Percentiles rank a stretch among this genome's conserved stretches.
phyloP scores from a whole-genome alignment of 495 filamentous ascomycete genomes.

The Penicillium silybi region DNA sequence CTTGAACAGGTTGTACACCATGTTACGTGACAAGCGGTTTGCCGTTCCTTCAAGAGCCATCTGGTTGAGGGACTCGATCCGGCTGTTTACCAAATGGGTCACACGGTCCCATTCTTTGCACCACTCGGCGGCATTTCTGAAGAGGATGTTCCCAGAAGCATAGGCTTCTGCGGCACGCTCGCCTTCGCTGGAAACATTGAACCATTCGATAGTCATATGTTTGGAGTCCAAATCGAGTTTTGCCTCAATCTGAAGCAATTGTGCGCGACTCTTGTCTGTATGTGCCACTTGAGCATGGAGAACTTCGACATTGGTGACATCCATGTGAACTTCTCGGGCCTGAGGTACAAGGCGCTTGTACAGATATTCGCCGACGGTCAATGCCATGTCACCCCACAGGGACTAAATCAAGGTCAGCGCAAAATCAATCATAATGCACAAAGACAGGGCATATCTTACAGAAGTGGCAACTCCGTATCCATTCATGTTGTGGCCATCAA shows the following conservation, averaged over 20 bases:
- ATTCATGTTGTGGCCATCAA: constrained; percentile 38
- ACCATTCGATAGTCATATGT: constrained; percentile 12
- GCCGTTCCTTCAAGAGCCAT: constrained; percentile 21
- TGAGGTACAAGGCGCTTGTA: constrained; percentile 13
- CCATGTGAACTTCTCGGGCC: constrained; percentile 13
- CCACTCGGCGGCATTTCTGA: constrained; percentile 16
- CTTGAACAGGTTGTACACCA: constrained; percentile 34
- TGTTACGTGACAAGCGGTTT: constrained; percentile 18
- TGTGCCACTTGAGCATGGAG: constrained; percentile 29
- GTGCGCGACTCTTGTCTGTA: constrained; percentile 7
- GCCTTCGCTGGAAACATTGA: constrained; percentile 6
- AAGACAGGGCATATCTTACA: constrained; percentile 16
- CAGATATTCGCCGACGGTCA: constrained; percentile 26
- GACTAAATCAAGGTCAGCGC: constrained; percentile 19
- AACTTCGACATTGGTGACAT: constrained; percentile 30
- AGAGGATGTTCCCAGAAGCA: constrained; percentile 19
- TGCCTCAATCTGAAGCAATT: constrained; percentile 16
- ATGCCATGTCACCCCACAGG: constrained; percentile 29
- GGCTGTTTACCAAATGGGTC: constrained; percentile 26
- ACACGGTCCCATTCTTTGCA: constrained; percentile 19
- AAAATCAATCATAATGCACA: neutral
- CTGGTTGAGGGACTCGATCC: constrained; percentile 23
- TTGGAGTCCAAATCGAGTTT: constrained; percentile 6
- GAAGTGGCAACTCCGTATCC: constrained; percentile 32
- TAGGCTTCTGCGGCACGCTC: constrained; percentile 14